Conservation (phyloP, 2,329 filamentous ascomycete genomes). For the Neofusicoccum sp. region DNA sequence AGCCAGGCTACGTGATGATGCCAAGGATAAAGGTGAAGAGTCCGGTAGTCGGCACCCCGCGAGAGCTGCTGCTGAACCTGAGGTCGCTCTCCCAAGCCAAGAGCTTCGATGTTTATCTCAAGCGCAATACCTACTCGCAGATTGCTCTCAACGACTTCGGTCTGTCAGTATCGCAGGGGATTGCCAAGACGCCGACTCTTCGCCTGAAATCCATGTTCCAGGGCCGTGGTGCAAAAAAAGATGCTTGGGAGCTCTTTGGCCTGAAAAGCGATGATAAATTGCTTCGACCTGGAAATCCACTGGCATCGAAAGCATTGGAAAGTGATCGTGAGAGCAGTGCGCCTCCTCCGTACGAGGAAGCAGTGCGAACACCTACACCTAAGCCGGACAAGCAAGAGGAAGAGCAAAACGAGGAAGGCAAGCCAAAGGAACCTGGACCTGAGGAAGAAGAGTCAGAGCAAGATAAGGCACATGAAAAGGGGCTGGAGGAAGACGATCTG, state of each 20-base stretch:
- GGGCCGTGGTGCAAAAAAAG: slow-evolving; percentile 5
- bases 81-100: neutral
- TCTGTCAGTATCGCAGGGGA: neutral
- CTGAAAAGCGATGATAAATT: neutral
- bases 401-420: too few species aligned
- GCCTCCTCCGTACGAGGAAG: neutral
- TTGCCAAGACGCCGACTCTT: neutral
- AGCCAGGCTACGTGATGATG: slow-evolving; percentile 2
- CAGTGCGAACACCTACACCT: neutral
- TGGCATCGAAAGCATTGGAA: neutral
- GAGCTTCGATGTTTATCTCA: slow-evolving; percentile 1
- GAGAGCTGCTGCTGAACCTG: neutral
- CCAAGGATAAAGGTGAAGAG: slow-evolving; percentile 2
- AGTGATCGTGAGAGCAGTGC: neutral
- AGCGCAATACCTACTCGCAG: slow-evolving; percentile 4
- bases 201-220: neutral
- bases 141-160: neutral
- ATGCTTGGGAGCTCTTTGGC: slow-evolving; percentile 2
- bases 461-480: neutral
- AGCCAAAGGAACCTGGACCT: too few species aligned
- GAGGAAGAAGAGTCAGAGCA: too few species aligned
- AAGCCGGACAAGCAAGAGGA: neutral
- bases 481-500: neutral
- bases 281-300: neutral
- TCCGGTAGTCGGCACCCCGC: neutral